These are phyloP conservation scores for Sclerotinia nivalis DNA, from an alignment of 2,329 filamentous ascomycete species.

Conservation along the genomic window DNA sequence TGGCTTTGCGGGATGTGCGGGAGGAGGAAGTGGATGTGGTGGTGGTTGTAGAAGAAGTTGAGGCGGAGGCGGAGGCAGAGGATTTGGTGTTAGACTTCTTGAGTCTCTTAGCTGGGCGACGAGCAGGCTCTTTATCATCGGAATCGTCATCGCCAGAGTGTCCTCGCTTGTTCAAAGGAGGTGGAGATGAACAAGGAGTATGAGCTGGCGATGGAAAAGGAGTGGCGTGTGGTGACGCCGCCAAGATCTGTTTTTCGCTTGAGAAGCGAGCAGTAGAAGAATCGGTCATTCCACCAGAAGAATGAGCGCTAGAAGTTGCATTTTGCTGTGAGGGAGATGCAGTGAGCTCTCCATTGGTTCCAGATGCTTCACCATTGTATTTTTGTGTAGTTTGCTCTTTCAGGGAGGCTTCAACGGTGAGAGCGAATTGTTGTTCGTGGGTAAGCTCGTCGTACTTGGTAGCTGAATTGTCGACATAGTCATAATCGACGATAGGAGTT, in stretches of 20 bases:
- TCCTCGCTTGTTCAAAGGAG: not conserved
- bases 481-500: not conserved
- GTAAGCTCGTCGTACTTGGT: not conserved
- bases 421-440: not conserved
- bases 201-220: not conserved
- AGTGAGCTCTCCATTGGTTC: not conserved
- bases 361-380: not conserved
- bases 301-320: not conserved
- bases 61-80: accelerated
- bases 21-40: no score
- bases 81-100: not conserved
- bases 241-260: not conserved
- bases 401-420: not conserved
- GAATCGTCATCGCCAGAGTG: not conserved
- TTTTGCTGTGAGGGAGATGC: not conserved
- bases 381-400: not conserved
- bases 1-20: not conserved
- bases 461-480: not conserved
- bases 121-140: not conserved
- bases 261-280: not conserved
- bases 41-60: not conserved
- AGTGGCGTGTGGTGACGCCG: not conserved
- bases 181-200: not conserved
- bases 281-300: not conserved
- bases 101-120: not conserved